A percentile compares a stretch with the other conserved stretches of the same genome.
These are phyloP conservation scores for Beauveria caledonica DNA, from an alignment of 2,329 filamentous ascomycete genomes.

Conservation along the genomic window DNA sequence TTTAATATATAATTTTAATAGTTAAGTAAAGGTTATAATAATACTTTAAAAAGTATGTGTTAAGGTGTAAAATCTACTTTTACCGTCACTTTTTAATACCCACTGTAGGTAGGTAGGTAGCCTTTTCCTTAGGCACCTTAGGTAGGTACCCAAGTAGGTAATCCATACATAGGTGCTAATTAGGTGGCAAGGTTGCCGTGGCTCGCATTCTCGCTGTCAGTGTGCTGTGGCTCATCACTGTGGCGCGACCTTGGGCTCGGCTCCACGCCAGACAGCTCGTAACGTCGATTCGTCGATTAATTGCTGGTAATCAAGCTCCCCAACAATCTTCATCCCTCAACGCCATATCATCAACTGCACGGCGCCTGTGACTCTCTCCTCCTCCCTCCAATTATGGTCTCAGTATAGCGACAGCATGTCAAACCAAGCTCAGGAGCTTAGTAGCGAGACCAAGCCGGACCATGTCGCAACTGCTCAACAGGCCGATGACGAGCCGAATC, in stretches of 20 bases:
- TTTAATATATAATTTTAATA: too few relatives aligned
- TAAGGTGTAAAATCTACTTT: too few relatives aligned
- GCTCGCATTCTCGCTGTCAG: background rate
- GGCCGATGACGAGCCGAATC: background rate
- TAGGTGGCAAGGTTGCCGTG: too few relatives aligned
- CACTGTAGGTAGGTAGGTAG: too few relatives aligned
- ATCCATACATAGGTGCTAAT: too few relatives aligned
- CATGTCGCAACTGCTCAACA: background rate
- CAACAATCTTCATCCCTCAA: background rate
- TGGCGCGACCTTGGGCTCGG: slow-evolving; percentile 2
- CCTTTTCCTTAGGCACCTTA: too few relatives aligned
- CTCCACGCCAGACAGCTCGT: slow-evolving; percentile 13
- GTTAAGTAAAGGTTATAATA: too few relatives aligned
- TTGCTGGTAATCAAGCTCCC: background rate
- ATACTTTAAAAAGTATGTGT: too few relatives aligned
- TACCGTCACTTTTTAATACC: too few relatives aligned
- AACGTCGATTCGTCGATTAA: slow-evolving; percentile 18
- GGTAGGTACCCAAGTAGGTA: too few relatives aligned
- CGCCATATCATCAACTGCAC: background rate
- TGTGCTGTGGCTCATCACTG: background rate
- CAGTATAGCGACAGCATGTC: slow-evolving; percentile 10
- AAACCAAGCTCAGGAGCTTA: slow-evolving; percentile 11
- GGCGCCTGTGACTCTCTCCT: background rate
- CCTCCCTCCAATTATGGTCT: background rate
- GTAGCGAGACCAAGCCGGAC: slow-evolving; percentile 6